Percentiles rank a stretch among this genome's conserved stretches.
phyloP scores from a whole-genome alignment of 352 stramenopile genomes.

The Phytophthora crassamura region DNA sequence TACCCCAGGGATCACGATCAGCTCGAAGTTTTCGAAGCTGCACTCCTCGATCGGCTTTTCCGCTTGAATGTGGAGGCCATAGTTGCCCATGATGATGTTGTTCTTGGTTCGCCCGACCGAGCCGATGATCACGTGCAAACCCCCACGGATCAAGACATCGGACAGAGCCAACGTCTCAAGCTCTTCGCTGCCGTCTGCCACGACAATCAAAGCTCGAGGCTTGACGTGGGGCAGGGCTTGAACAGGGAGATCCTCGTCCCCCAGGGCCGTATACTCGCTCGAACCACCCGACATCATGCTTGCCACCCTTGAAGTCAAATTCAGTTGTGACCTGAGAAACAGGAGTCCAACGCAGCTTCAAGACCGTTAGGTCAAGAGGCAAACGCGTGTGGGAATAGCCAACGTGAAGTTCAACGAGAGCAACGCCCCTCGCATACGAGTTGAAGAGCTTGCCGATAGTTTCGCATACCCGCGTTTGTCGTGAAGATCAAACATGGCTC shows the following conservation, averaged over 20 bases:
- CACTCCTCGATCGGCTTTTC: conserved; percentile 73
- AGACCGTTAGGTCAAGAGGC: conserved; percentile 27
- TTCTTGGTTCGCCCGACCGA: conserved; percentile 57
- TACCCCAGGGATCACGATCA: conserved; percentile 80
- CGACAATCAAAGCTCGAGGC: conserved; percentile 64
- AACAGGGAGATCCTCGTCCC: conserved; percentile 34
- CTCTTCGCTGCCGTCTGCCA: conserved; percentile 73
- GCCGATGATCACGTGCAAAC: conserved; percentile 64
- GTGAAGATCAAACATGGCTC: conserved; percentile 42
- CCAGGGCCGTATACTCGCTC: conserved; percentile 28
- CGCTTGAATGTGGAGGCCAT: conserved; percentile 67
- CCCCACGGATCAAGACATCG: conserved; percentile 63
- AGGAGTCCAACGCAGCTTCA: conserved; percentile 18
- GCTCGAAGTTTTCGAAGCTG: conserved; percentile 64
- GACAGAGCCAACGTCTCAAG: conserved; percentile 71
- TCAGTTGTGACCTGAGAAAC: conserved; percentile 23
- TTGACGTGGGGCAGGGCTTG: conserved; percentile 48
- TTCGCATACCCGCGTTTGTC: conserved; percentile 4
- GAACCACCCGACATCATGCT: conserved; percentile 36
- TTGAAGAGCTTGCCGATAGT: too few relatives aligned
- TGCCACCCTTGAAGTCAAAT: conserved; percentile 10
- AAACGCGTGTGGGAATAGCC: conserved; percentile 26
- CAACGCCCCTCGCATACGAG: too few relatives aligned
- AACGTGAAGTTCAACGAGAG: conserved; percentile 34
- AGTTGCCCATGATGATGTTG: conserved; percentile 71